These are phyloP conservation scores for Backusella morwellensis DNA, from an alignment of 192 early-diverging fungal genomes.

Conservation along the genomic window DNA sequence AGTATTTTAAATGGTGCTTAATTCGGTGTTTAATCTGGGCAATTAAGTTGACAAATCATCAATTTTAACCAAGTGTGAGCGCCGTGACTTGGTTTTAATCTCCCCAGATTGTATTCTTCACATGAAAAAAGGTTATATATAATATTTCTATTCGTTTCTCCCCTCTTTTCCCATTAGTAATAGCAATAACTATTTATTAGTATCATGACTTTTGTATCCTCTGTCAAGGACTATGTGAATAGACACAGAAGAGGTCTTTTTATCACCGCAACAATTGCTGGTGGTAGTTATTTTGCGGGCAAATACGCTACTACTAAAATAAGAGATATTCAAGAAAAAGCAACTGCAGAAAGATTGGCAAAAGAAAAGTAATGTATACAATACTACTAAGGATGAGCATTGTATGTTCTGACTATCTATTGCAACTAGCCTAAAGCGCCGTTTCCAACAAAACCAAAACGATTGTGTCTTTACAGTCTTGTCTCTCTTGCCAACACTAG, in stretches of 20 bases:
- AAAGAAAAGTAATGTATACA: conserved; percentile 67
- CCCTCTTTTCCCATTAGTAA: conserved; percentile 14
- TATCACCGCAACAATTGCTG: conserved; percentile 66
- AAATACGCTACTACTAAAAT: conserved; percentile 74
- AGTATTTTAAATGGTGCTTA: no score
- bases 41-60: background rate
- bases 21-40: background rate
- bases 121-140: background rate
- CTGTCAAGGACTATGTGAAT: conserved; percentile 59
- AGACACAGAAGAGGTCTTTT: conserved; percentile 64
- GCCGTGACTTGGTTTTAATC: background rate
- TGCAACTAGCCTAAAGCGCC: conserved; percentile 65
- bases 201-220: conserved; percentile 38
- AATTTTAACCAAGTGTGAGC: background rate
- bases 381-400: background rate
- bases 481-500: conserved; percentile 77
- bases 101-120: background rate
- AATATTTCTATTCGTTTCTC: background rate
- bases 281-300: conserved; percentile 69
- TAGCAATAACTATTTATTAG: background rate
- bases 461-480: conserved; percentile 89
- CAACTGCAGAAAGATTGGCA: conserved; percentile 64
- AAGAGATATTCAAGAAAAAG: conserved; percentile 66
- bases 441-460: conserved; percentile 93
- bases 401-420: conserved; percentile 9